Evolutionary conservation across 768 basidiomycete genomes (phyloP).

Genomic region (Serendipita sp.): DNA sequence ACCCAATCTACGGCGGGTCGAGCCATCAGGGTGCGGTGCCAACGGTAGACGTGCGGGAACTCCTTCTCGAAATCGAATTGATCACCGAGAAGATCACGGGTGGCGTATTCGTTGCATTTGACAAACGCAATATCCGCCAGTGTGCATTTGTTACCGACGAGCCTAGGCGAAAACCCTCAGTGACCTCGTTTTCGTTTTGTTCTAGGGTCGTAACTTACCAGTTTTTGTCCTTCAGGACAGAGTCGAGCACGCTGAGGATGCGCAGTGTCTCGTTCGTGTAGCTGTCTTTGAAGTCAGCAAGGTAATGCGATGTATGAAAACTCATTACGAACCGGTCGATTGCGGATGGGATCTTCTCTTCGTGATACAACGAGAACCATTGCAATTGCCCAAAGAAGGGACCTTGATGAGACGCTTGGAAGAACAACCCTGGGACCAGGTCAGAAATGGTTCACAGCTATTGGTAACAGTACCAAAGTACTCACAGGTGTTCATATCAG

Average conservation of each 20-base stretch:
- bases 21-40: conserved; percentile 5
- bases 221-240: conserved; percentile 11
- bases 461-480: not conserved
- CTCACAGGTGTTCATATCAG: conserved; percentile 6
- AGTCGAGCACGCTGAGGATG: conserved; percentile 14
- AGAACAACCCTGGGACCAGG: conserved; percentile 13
- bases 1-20: conserved; percentile 7
- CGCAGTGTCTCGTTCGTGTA: conserved; percentile 14
- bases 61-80: conserved; percentile 7
- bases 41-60: conserved; percentile 4
- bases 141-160: conserved; percentile 7
- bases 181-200: too few species aligned
- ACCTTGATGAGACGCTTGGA: conserved; percentile 13
- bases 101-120: conserved; percentile 9
- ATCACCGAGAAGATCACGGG: not conserved
- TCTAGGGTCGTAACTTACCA: conserved; percentile 4
- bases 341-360: conserved; percentile 11
- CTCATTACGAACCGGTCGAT: not conserved
- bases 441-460: not conserved
- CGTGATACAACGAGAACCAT: conserved; percentile 15
- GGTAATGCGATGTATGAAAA: not conserved
- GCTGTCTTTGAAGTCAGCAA: conserved; percentile 10
- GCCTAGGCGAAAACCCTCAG: not conserved
- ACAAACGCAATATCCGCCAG: conserved; percentile 8
- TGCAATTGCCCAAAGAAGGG: conserved; percentile 14